Evolutionary conservation across 164 flowering plant genomes (phyloP).

Genomic region (Umbilicus rupestris): DNA sequence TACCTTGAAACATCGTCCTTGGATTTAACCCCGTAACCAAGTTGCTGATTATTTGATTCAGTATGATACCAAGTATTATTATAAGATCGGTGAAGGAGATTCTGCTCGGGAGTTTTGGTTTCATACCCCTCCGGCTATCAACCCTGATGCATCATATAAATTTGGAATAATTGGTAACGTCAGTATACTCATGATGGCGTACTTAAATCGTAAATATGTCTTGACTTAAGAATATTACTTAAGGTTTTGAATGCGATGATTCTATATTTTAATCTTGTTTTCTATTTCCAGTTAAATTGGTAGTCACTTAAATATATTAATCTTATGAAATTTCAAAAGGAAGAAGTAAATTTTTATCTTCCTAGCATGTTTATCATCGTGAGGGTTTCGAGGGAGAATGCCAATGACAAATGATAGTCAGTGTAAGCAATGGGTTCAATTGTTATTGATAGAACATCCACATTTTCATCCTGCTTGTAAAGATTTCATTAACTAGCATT

Average conservation of each 20-base stretch:
- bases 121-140: conserved; percentile 69
- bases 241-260: neutral
- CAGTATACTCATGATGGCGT: neutral
- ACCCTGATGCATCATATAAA: conserved; percentile 63
- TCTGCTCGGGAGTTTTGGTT: conserved; percentile 81
- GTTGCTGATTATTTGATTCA: conserved; percentile 19
- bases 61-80: conserved; percentile 82
- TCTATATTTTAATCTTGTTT: neutral
- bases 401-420: neutral
- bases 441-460: neutral
- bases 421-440: neutral
- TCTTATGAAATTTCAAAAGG: neutral
- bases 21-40: neutral
- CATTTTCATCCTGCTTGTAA: neutral
- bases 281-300: neutral
- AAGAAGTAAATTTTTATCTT: neutral
- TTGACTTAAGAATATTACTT: neutral
- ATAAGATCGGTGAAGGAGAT: conserved; percentile 67
- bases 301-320: neutral
- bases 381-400: neutral
- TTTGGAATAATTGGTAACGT: conserved; percentile 92
- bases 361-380: too few relatives aligned
- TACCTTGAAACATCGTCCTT: neutral
- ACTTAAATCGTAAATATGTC: neutral
- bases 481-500: neutral